Evolutionary conservation across 495 filamentous ascomycete species (phyloP).

Genomic region (Talaromyces borbonicus): DNA sequence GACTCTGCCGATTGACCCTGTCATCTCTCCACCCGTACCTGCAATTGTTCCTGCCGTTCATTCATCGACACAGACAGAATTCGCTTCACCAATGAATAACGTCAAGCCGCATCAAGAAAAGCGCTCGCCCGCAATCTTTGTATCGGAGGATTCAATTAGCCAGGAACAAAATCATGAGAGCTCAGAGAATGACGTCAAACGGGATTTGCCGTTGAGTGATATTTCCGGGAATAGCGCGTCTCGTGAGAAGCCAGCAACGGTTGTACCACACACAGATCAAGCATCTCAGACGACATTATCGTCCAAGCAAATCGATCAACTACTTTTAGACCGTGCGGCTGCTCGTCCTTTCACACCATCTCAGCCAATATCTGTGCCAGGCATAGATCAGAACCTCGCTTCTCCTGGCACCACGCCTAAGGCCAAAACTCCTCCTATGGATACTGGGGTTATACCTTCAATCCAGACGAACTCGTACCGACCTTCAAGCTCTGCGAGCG

Average conservation of each 20-base stretch:
- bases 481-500: conserved; percentile 63
- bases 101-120: conserved; percentile 13
- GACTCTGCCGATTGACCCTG: conserved; percentile 25
- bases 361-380: conserved; percentile 6
- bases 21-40: conserved; percentile 10
- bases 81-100: conserved; percentile 1
- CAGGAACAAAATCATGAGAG: conserved; percentile 29
- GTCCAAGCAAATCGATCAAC: conserved; percentile 57
- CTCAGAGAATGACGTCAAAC: conserved; percentile 26
- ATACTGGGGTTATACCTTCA: conserved; percentile 24
- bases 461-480: conserved; percentile 32
- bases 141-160: conserved; percentile 47
- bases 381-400: conserved; percentile 8
- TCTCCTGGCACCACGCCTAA: conserved; percentile 33
- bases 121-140: conserved; percentile 15
- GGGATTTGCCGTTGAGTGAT: conserved; percentile 25
- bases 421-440: conserved; percentile 26
- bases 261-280: conserved; percentile 47
- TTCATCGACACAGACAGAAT: conserved; percentile 1
- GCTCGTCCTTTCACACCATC: conserved; percentile 18
- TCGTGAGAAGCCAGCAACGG: conserved; percentile 23
- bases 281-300: conserved; percentile 67
- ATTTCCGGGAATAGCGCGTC: conserved; percentile 36
- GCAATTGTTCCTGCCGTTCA: conserved; percentile 15
- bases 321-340: conserved; percentile 41